Conservation (phyloP, 2,329 filamentous ascomycete species). For the Tympanopsis confertula region DNA sequence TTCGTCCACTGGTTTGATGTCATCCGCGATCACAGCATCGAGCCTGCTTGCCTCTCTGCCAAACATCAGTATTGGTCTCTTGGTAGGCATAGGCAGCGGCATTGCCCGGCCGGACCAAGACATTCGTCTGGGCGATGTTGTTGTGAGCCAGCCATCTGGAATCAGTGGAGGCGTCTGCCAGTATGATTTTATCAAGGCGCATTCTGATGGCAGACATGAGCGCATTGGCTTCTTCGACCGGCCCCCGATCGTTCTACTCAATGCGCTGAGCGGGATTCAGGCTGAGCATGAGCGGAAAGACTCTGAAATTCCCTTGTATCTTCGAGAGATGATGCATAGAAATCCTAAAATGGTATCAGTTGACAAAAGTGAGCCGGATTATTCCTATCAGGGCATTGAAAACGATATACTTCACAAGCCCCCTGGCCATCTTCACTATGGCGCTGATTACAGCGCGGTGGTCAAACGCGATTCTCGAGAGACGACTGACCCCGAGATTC, state of each 20-base stretch:
- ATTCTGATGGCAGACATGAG: background rate
- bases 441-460: conserved; percentile 7
- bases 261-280: background rate
- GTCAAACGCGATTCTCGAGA: conserved; percentile 2
- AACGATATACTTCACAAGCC: background rate
- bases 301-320: background rate
- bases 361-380: conserved; percentile 2
- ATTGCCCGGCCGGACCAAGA: conserved; percentile 8
- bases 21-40: conserved; percentile 5
- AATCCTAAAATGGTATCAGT: conserved; percentile 1
- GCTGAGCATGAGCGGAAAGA: background rate
- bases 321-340: conserved; percentile 1
- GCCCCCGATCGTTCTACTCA: background rate
- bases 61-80: conserved; percentile 7
- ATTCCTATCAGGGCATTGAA: conserved; percentile 1
- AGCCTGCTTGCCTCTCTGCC: conserved; percentile 7
- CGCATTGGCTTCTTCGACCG: background rate
- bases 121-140: conserved; percentile 14
- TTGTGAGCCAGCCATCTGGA: conserved; percentile 10
- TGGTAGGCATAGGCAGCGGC: conserved; percentile 9
- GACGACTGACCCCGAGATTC: conserved; percentile 4
- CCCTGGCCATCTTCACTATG: conserved; percentile 4
- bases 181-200: conserved; percentile 11
- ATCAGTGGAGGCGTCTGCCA: conserved; percentile 9
- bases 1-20: conserved; percentile 6